Evolutionary conservation across 805 yeast genomes (phyloP).

Genomic region (Metschnikowia dekortorum): DNA sequence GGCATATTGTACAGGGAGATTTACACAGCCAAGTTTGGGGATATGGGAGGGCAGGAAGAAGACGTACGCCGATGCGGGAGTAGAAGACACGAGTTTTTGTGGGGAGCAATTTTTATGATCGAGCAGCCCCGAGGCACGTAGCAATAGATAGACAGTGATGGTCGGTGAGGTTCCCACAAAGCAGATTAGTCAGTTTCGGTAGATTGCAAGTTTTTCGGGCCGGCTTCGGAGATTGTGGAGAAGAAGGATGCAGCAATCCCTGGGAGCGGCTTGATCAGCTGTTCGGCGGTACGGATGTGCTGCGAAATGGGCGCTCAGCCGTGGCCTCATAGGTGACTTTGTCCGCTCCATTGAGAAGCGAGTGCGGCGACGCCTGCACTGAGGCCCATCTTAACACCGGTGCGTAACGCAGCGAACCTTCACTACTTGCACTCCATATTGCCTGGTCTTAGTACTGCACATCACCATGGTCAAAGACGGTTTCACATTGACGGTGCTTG

Average conservation of each 20-base stretch:
- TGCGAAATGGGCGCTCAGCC: neutral
- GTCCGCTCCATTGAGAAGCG: neutral
- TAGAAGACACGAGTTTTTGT: neutral
- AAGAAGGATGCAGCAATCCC: neutral
- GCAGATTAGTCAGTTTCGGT: neutral
- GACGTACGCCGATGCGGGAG: neutral
- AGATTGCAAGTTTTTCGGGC: neutral
- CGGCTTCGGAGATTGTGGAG: neutral
- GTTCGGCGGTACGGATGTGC: conserved; percentile 2
- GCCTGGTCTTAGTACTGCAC: neutral
- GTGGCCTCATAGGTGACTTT: neutral
- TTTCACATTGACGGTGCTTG: conserved; percentile 71
- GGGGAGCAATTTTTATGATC: neutral
- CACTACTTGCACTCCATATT: neutral
- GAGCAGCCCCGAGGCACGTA: neutral
- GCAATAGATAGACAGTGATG: neutral
- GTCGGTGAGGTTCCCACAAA: neutral
- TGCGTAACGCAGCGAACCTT: no score
- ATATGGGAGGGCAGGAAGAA: neutral
- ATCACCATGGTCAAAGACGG: conserved; percentile 9
- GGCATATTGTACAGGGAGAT: neutral
- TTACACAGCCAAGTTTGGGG: neutral
- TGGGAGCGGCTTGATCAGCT: neutral
- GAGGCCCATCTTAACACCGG: neutral
- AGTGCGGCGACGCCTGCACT: neutral